A percentile compares a stretch with the other conserved stretches of the same genome.
Evolutionary conservation across 2,329 filamentous ascomycete genomes (phyloP).

Genomic region (Nemania diffusa): DNA sequence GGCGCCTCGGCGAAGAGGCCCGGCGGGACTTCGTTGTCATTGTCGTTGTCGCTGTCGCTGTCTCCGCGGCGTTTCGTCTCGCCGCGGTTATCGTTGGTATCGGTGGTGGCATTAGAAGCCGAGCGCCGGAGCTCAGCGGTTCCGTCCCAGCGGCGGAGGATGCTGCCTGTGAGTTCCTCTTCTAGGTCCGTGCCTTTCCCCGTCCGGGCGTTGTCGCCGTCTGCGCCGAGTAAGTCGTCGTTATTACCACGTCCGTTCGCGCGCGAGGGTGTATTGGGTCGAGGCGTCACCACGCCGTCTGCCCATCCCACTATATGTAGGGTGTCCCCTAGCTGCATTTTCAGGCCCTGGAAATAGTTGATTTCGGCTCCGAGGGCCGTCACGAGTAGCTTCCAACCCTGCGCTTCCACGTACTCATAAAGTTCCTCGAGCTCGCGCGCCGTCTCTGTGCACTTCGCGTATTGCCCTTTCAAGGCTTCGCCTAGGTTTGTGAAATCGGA

Average conservation of each 20-base stretch:
- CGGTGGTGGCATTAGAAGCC: not conserved
- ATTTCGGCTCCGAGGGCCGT: slow-evolving; percentile 80
- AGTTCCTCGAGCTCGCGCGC: slow-evolving; percentile 64
- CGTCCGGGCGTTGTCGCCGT: slow-evolving; percentile 20
- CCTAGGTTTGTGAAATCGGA: slow-evolving; percentile 48
- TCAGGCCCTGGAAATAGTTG: slow-evolving; percentile 72
- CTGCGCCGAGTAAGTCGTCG: slow-evolving; percentile 37
- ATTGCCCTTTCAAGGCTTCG: slow-evolving; percentile 57
- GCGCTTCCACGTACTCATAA: slow-evolving; percentile 65
- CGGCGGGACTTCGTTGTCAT: slow-evolving; percentile 39
- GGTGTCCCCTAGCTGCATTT: slow-evolving; percentile 61
- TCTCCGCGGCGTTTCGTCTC: slow-evolving; percentile 6
- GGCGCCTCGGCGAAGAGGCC: slow-evolving; percentile 35
- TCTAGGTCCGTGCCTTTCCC: slow-evolving; percentile 32
- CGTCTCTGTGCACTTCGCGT: slow-evolving; percentile 67
- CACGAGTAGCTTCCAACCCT: slow-evolving; percentile 78
- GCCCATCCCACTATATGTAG: slow-evolving; percentile 49
- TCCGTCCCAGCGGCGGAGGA: slow-evolving; percentile 50
- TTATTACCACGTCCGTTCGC: not conserved
- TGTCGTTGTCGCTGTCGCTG: slow-evolving; percentile 21
- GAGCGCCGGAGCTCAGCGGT: slow-evolving; percentile 53
- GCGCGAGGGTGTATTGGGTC: slow-evolving; percentile 5
- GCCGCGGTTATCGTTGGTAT: slow-evolving; percentile 1
- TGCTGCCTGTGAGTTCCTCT: slow-evolving; percentile 47
- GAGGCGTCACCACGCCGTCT: slow-evolving; percentile 37